A percentile compares a stretch with the other conserved stretches of the same genome.
These are phyloP conservation scores for Nakazawaea anatomiae DNA, from an alignment of 805 yeast species.

Conservation along the genomic window DNA sequence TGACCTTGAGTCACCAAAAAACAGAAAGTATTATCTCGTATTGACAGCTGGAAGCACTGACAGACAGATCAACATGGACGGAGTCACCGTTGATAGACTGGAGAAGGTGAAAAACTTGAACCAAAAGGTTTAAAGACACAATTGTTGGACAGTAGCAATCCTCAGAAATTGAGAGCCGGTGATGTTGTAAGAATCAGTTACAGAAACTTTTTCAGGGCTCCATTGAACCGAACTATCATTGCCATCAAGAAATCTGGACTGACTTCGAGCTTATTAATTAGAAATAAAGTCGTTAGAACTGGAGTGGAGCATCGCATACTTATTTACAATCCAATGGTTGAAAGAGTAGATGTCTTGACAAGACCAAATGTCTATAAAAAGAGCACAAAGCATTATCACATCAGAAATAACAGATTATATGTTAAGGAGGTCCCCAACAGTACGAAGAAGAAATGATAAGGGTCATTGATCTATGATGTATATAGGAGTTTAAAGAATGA, in stretches of 20 bases:
- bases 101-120: constrained; percentile 48
- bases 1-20: constrained; percentile 87
- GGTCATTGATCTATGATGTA: too few relatives aligned
- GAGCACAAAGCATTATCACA: constrained; percentile 85
- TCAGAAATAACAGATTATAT: constrained; percentile 73
- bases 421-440: constrained; percentile 47
- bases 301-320: constrained; percentile 85
- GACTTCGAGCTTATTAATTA: constrained; percentile 69
- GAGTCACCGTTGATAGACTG: constrained; percentile 75
- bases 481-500: too few relatives aligned
- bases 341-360: constrained; percentile 70
- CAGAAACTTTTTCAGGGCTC: constrained; percentile 48
- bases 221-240: constrained; percentile 72
- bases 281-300: constrained; percentile 77
- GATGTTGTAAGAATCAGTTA: constrained; percentile 76
- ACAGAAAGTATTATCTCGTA: constrained; percentile 86
- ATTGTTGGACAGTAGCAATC: constrained; percentile 39
- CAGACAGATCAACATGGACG: constrained; percentile 66
- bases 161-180: constrained; percentile 63
- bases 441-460: constrained; percentile 8
- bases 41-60: constrained; percentile 82
- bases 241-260: constrained; percentile 68
- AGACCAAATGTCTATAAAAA: constrained; percentile 67
- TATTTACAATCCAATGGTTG: constrained; percentile 71
- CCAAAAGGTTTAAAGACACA: constrained; percentile 63